Conservation (phyloP, 2,329 filamentous ascomycete species). For the Talaromyces sp. region DNA sequence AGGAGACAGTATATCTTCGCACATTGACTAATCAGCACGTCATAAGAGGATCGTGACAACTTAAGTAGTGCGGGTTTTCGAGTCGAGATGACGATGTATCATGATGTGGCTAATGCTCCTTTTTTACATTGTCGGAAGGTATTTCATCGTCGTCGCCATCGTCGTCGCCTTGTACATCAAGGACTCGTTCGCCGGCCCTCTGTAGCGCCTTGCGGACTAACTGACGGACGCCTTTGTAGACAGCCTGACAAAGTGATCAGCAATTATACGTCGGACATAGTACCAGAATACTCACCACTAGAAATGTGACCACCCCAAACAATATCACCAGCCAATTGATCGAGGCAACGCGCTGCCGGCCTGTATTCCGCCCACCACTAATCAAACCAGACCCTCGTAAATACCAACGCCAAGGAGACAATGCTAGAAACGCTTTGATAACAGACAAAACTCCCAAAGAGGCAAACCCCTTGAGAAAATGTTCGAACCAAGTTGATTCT, state of each 20-base stretch:
- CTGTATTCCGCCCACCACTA: conserved; percentile 56
- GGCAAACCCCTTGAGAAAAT: conserved; percentile 88
- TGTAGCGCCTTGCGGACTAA: conserved; percentile 73
- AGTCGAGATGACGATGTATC: neutral
- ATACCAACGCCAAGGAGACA: conserved; percentile 75
- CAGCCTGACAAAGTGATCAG: conserved; percentile 53
- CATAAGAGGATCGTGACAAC: conserved; percentile 83
- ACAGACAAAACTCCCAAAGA: conserved; percentile 85
- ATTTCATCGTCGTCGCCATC: conserved; percentile 52
- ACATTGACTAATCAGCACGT: conserved; percentile 96
- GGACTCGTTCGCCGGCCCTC: conserved; percentile 72
- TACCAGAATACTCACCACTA: conserved; percentile 60
- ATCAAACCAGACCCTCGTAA: conserved; percentile 62
- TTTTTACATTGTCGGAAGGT: conserved; percentile 8
- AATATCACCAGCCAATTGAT: conserved; percentile 77
- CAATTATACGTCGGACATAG: neutral
- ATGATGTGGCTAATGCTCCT: conserved; percentile 18
- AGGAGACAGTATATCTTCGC: conserved; percentile 66
- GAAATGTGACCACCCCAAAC: conserved; percentile 75
- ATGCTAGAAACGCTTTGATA: conserved; percentile 71
- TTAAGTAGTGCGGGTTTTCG: conserved; percentile 78
- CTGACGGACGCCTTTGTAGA: conserved; percentile 77
- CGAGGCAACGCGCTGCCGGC: conserved; percentile 73
- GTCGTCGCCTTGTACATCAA: conserved; percentile 68
- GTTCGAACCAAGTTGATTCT: conserved; percentile 69